Evolutionary conservation across 2,329 filamentous ascomycete species (phyloP).

Genomic region (Ophiostoma himal-ulmi): DNA sequence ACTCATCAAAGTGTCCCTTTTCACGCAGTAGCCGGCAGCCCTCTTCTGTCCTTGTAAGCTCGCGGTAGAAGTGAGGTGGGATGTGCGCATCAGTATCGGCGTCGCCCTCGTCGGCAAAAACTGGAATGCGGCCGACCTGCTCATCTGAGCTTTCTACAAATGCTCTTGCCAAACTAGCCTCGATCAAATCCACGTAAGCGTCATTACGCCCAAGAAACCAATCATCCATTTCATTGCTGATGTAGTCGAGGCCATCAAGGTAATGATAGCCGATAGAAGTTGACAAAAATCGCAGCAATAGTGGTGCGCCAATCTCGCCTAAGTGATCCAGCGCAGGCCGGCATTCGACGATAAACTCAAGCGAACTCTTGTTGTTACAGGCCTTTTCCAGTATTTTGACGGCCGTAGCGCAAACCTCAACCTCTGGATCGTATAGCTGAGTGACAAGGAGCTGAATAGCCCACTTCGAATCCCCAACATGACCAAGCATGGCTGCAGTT

Average conservation of each 20-base stretch:
- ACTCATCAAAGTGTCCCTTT: conserved; percentile 95
- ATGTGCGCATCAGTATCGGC: conserved; percentile 58
- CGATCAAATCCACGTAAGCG: conserved; percentile 87
- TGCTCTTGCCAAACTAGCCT: conserved; percentile 75
- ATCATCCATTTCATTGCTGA: conserved; percentile 99
- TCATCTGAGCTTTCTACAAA: conserved; percentile 55
- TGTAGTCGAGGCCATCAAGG: conserved; percentile 92
- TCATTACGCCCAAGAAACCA: conserved; percentile 98
- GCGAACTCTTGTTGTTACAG: conserved; percentile 82
- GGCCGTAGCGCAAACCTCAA: conserved; percentile 91
- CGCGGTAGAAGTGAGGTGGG: conserved; percentile 96
- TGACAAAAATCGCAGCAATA: conserved; percentile 86
- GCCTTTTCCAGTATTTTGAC: conserved; percentile 97
- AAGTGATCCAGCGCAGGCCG: conserved; percentile 89
- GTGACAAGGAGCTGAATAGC: conserved; percentile 96
- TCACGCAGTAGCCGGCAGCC: conserved; percentile 84
- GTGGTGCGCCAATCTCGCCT: conserved; percentile 89
- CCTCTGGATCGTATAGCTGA: conserved; percentile 93
- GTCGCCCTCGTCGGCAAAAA: conserved; percentile 53
- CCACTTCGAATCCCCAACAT: conserved; percentile 75
- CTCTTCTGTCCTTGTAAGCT: conserved; percentile 86
- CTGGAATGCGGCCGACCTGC: conserved; percentile 48
- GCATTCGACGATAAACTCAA: conserved; percentile 96
- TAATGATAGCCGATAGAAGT: conserved; percentile 98
- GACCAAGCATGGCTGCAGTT: conserved; percentile 30